Evolutionary conservation across 1,284 basidiomycete species (phyloP), one percentile per base, ranked within the genome.

Genomic region (Pseudozyma hubeiensis): DNA sequence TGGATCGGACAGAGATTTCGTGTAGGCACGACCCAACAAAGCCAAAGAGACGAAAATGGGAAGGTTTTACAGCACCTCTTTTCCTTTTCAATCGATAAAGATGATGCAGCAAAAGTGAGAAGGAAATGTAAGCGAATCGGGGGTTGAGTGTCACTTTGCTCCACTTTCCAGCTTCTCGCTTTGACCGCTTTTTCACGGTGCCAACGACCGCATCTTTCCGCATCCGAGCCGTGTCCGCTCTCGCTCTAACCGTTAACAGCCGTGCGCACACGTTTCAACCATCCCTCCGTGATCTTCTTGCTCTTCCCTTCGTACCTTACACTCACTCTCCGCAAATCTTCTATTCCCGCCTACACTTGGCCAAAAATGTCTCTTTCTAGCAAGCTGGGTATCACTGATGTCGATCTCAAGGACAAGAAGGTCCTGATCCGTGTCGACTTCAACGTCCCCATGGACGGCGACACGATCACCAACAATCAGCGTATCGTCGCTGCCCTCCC

Each of bases 401-500:
- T 95, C 84, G 90, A 92, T 81, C 91, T 98, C 88, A 90, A 90
- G 83, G 92, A 88, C 85, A 94, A 93, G 86, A 92, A 92, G 78
- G 94, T 98, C 83, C 64, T 84, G 45, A 83, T 84, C 71, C 79
- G 82, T 44, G 85, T 98, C 81, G 97, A 99, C 89, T 99, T 99
- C 88, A 99, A 99, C 87, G 96, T 99, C 77, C 96, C 96, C 75
- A 90, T 93, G 77, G 87, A 88, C 81, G 87, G 87, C 87, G 88
- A 91, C 83, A 90, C 91, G 85, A 96, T 99, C 88, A 97, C 96
- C 58, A 99, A 98, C 88, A 92, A 94, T 77, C 82, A 84, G 93
- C 92, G 96, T 86, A 97, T 99, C 86, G 91, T 93, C 47, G 96
- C 95, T 47, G 96, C 96, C 40, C 87, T 99, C 61, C 97, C 97